A percentile compares a stretch with the other conserved stretches of the same genome.
phyloP scores from a whole-genome alignment of 352 stramenopile genomes.

The Phytopythium helicoides region DNA sequence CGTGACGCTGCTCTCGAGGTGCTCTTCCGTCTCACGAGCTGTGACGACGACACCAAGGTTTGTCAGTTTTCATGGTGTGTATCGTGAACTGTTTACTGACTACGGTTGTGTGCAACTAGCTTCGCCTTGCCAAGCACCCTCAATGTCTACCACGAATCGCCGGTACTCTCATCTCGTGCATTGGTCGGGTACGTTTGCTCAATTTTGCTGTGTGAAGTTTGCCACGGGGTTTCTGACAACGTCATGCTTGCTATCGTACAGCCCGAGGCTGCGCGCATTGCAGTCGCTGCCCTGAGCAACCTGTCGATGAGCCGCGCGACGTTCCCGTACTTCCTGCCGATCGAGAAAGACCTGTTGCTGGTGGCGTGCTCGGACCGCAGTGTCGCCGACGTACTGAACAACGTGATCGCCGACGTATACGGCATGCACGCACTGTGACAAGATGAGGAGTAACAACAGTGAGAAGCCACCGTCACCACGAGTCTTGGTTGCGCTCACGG shows the following conservation, averaged over 20 bases:
- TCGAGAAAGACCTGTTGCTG: conserved; percentile 74
- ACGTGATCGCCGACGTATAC: conserved; percentile 77
- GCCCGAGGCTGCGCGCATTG: conserved; percentile 75
- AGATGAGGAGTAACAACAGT: conserved; percentile 1
- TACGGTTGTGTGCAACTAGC: conserved; percentile 15
- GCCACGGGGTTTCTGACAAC: background rate
- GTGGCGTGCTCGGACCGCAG: conserved; percentile 73
- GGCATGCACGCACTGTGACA: conserved; percentile 78
- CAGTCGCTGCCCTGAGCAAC: conserved; percentile 64
- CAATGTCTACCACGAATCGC: conserved; percentile 58
- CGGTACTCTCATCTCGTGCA: conserved; percentile 57
- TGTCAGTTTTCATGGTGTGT: no score
- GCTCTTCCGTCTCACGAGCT: conserved; percentile 67
- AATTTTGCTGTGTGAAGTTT: no score
- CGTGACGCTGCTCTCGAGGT: conserved; percentile 72
- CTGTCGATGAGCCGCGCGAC: conserved; percentile 76
- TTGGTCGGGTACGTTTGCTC: conserved; percentile 51
- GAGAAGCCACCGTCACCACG: no score
- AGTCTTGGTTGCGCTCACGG: no score
- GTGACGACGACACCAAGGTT: conserved; percentile 57
- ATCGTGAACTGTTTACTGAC: background rate
- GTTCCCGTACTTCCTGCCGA: conserved; percentile 75
- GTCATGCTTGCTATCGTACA: conserved; percentile 8
- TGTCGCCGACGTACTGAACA: conserved; percentile 78
- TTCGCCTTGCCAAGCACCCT: conserved; percentile 65